These are phyloP conservation scores for Macrocystidia cucumis DNA, from an alignment of 1,284 basidiomycete genomes.

Conservation along the genomic window DNA sequence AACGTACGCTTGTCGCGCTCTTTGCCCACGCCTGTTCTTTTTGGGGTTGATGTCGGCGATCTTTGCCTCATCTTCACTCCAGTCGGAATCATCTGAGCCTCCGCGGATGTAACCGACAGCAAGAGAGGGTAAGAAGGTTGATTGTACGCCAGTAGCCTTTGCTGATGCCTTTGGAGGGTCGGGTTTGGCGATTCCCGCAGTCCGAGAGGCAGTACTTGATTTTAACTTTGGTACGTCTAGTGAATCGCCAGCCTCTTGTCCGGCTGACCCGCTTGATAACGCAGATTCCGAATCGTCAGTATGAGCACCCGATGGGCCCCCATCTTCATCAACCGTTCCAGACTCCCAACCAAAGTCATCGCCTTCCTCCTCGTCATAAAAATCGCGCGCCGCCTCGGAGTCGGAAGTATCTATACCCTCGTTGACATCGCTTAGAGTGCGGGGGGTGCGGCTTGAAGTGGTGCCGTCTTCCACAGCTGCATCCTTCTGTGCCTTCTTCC, in stretches of 20 bases:
- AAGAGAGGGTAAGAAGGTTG: slow-evolving; percentile 85
- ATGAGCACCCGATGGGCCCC: too few species aligned
- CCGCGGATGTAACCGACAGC: slow-evolving; percentile 80
- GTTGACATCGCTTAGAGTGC: background rate
- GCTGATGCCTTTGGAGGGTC: slow-evolving; percentile 12
- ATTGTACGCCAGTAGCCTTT: slow-evolving; percentile 25
- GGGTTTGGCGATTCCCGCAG: slow-evolving; percentile 9
- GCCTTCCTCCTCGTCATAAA: slow-evolving; percentile 17
- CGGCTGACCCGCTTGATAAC: too few species aligned
- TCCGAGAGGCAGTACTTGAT: too few species aligned
- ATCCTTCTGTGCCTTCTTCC: slow-evolving; percentile 21
- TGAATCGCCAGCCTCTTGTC: too few species aligned
- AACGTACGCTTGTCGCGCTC: slow-evolving; percentile 86
- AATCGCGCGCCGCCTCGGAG: slow-evolving; percentile 14
- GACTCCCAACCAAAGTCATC: slow-evolving; percentile 58
- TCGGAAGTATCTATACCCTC: slow-evolving; percentile 7
- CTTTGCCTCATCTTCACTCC: slow-evolving; percentile 60
- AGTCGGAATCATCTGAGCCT: slow-evolving; percentile 74
- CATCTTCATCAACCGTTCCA: slow-evolving; percentile 32
- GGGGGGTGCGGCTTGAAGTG: background rate
- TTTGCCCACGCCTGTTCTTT: slow-evolving; percentile 90
- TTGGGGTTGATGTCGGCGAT: slow-evolving; percentile 46
- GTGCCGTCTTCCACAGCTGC: slow-evolving; percentile 4
- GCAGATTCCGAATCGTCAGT: slow-evolving; percentile 34
- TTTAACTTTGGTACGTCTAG: too few species aligned